Conservation (phyloP, 805 yeast genomes). For the Candida mattraensis region DNA sequence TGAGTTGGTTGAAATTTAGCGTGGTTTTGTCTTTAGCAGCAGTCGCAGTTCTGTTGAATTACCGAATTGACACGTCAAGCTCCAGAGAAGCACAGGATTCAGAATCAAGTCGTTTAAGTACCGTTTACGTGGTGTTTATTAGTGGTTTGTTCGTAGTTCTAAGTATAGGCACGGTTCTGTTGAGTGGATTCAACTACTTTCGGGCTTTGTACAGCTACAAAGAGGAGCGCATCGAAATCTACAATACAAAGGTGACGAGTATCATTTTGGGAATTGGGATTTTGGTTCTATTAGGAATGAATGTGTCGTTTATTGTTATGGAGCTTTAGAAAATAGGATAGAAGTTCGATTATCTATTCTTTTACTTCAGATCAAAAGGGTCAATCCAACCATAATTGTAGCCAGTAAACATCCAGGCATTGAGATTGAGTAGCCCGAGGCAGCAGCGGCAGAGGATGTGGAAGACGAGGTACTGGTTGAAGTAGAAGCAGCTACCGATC, state of each 20-base stretch:
- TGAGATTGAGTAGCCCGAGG: no score
- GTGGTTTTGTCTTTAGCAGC: slow-evolving; percentile 46
- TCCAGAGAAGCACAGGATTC: slow-evolving; percentile 13
- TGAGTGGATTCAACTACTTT: slow-evolving; percentile 43
- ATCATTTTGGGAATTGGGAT: slow-evolving; percentile 36
- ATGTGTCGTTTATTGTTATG: slow-evolving; percentile 29
- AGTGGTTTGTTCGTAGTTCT: slow-evolving; percentile 39
- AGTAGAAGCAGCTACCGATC: no score
- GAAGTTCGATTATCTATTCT: no score
- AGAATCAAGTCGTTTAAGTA: neutral
- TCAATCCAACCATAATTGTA: no score
- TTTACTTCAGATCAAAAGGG: no score
- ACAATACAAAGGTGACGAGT: slow-evolving; percentile 36
- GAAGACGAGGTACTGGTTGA: no score
- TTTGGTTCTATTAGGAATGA: slow-evolving; percentile 37
- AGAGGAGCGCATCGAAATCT: slow-evolving; percentile 39
- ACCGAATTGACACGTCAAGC: slow-evolving; percentile 38
- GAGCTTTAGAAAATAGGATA: no score
- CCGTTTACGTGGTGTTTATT: slow-evolving; percentile 32
- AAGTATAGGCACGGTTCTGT: slow-evolving; percentile 38
- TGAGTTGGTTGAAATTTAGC: slow-evolving; percentile 49
- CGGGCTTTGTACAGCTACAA: slow-evolving; percentile 46
- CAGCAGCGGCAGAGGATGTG: no score
- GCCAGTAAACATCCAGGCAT: no score
- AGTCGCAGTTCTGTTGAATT: slow-evolving; percentile 46